Evolutionary conservation across 805 yeast species (phyloP), one percentile per base, ranked within the genome.

Genomic region (Saccharomycopsis babjevae): DNA sequence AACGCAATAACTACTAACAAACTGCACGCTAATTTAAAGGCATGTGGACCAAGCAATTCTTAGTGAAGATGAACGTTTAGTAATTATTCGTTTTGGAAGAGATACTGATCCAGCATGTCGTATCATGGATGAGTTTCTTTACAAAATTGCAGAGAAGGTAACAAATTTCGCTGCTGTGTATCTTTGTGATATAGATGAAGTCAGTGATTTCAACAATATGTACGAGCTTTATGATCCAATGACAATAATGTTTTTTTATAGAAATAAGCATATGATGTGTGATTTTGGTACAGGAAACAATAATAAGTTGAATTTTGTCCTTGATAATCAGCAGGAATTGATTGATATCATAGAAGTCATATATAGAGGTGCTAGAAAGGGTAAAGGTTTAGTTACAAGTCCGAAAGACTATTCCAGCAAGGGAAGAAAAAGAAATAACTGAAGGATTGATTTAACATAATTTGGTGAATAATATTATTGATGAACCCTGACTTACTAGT

Each of bases 241-340:
- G 78, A 85, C 96, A 54, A 77, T 94, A 58, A 94, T 94, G 98
- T 92, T 93, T 70, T 93, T 94, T 72, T 90, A 81, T 74, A 77
- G 96, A 58, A 93, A 93, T 74, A 88, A 90, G 71, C 98, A 93
- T 72, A 92, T 93, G 96, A 84, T 94, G 96, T 89, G 97, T 73
- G 99, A 94, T 76, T 91, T 92, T 72, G 99, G 99, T 1, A 94
- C 98, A 0, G 99, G 99, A 38, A 91, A 94, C 70, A 94, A 94
- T 73, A 94, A 94, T 77, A 93, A 94, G 77, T 76, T 94, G 76
- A 91, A 90, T 69, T 93, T 93, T 72, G 78, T 83, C 13, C 71
- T 87, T 25, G 84, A 82, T 50, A 89, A 89, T 70, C 85, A 86
- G 63, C 97, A 93, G 71, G 97, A 91, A 67, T 73, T 94, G 77